Evolutionary conservation across 192 early-diverging fungal genomes (phyloP), one percentile per base, ranked within the genome.

Genomic region (Dissophora ornata): DNA sequence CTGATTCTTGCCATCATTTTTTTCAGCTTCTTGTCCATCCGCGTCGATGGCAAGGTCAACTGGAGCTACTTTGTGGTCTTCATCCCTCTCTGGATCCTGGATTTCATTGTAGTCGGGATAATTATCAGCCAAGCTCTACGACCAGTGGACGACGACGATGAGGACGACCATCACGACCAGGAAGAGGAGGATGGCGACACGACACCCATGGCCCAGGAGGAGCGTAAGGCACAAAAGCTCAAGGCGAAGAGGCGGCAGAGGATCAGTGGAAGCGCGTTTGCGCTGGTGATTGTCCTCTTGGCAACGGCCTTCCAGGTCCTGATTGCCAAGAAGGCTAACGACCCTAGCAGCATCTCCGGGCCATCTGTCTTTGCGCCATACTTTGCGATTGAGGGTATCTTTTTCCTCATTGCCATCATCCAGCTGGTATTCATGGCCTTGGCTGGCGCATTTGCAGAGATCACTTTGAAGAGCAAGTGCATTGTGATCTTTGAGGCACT

Each of bases 11-110:
- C 95, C 26, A 92, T 98, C 45, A 80, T 91, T 16, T 96, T 96
- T 62, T 91, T 95, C 64, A 85, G 90, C 5, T 88, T 98, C 61
- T 68, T 98, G 33, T 84, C 94, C 6, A 84, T 88, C 38, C 81
- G 90, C 7, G 83, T 93, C 10, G 97, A 98, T 77, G 82, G 77
- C 33, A 82, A 82, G 44, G 85, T 90, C 32, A 55, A 49, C 29
- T 95, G 94, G 94, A 77, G 79, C 5, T 97, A 87, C 80, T 62
- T 80, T 9, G 84, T 89, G 5, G 92, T 95, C 7, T 95, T 94
- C 75, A 86, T 86, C 50, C 97, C 97, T 9, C 80, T 95, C 30
- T 98, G 92, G 88, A 82, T 94, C 15, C 70, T 92, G 33, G 89
- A 94, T 71, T 19, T 82, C 25, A 40, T 87, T 48, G 56, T 79